Percentiles rank a stretch among this genome's conserved stretches.
These are phyloP conservation scores for Rhizoctonia solani DNA, from an alignment of 1,284 basidiomycete genomes.

Conservation along the genomic window DNA sequence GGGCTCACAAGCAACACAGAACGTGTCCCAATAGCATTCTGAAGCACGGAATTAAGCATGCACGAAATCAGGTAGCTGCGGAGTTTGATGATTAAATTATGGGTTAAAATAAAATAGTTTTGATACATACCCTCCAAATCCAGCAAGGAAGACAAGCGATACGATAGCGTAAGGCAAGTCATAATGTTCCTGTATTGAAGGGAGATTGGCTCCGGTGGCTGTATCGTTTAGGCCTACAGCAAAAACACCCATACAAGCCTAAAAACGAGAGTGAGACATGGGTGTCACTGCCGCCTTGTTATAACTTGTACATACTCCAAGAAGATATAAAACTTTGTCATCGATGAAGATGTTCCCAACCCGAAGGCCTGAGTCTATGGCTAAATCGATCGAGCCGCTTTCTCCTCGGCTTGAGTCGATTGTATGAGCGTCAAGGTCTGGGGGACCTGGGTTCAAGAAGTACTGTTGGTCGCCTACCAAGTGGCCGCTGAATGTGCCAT, in stretches of 20 bases:
- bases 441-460: too few species aligned
- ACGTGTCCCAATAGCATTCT: slow-evolving; percentile 11
- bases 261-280: neutral
- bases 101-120: neutral
- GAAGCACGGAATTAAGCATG: slow-evolving; percentile 16
- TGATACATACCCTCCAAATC: slow-evolving; percentile 14
- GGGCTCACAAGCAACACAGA: neutral
- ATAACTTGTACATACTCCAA: neutral
- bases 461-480: too few species aligned
- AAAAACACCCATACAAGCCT: slow-evolving; percentile 26
- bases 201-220: slow-evolving; percentile 25
- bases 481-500: too few species aligned
- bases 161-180: slow-evolving; percentile 4
- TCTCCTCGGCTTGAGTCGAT: neutral
- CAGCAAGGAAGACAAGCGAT: slow-evolving; percentile 20
- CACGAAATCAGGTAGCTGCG: slow-evolving; percentile 16
- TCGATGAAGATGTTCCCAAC: slow-evolving; percentile 5
- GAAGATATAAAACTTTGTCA: slow-evolving; percentile 11
- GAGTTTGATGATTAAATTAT: neutral
- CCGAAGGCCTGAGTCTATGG: neutral
- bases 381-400: too few species aligned
- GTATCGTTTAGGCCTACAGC: slow-evolving; percentile 20
- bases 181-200: slow-evolving; percentile 20
- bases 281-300: neutral
- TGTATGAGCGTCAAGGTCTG: neutral